A percentile compares a stretch with the other conserved stretches of the same genome.
phyloP scores from a whole-genome alignment of 768 basidiomycete genomes.

The Leccinum subtestaceum region DNA sequence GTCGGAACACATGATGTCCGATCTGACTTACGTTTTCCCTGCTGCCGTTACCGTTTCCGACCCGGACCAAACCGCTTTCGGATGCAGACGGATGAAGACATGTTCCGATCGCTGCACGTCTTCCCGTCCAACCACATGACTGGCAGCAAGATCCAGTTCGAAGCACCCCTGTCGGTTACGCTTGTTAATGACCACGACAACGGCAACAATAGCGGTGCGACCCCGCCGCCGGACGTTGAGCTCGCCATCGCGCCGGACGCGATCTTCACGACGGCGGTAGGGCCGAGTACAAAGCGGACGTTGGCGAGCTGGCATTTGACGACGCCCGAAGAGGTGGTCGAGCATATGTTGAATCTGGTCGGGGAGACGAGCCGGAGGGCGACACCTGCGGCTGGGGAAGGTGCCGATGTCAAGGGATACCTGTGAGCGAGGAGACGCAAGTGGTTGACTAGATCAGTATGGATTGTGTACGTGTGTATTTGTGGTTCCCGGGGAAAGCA shows the following conservation, averaged over 20 bases:
- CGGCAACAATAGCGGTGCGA: slow-evolving; percentile 3
- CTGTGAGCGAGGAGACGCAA: slow-evolving; percentile 7
- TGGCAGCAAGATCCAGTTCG: slow-evolving; percentile 45
- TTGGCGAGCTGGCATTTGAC: slow-evolving; percentile 92
- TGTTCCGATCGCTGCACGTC: slow-evolving; percentile 87
- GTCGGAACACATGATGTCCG: neutral
- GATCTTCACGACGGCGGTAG: slow-evolving; percentile 92
- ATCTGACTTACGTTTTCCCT: neutral
- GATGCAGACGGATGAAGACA: slow-evolving; percentile 91
- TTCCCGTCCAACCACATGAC: slow-evolving; percentile 41
- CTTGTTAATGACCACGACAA: slow-evolving; percentile 27
- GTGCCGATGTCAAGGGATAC: slow-evolving; percentile 19
- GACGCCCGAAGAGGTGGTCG: slow-evolving; percentile 81
- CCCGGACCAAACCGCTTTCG: neutral
- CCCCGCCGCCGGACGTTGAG: slow-evolving; percentile 49
- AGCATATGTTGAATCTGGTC: slow-evolving; percentile 68
- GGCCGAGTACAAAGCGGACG: slow-evolving; percentile 85
- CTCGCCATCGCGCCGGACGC: slow-evolving; percentile 64
- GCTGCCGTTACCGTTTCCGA: neutral
- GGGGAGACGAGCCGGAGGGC: slow-evolving; percentile 27
- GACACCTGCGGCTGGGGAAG: neutral
- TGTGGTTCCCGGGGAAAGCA: neutral
- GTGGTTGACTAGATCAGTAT: neutral
- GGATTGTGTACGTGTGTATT: neutral
- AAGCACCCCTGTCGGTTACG: slow-evolving; percentile 53